phyloP scores from a whole-genome alignment of 768 basidiomycete species.

The Mycena crocata region DNA sequence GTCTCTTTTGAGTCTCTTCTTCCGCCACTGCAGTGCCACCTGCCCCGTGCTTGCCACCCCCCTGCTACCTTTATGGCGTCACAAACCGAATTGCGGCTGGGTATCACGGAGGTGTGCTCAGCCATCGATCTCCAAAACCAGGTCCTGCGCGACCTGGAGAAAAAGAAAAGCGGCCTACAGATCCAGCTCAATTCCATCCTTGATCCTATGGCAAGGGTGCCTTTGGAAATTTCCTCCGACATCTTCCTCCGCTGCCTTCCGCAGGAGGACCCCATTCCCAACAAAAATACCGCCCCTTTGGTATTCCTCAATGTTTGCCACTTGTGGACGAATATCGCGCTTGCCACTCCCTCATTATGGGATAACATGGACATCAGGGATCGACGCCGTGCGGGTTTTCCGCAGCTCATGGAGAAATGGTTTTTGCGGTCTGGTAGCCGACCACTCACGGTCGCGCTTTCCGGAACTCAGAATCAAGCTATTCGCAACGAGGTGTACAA shows the following conservation, averaged over 20 bases:
- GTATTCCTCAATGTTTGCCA: background rate
- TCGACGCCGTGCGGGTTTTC: background rate
- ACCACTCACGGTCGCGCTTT: background rate
- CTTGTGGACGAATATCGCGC: background rate
- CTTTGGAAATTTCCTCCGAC: background rate
- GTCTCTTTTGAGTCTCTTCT: too few species aligned
- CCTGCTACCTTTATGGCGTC: too few species aligned
- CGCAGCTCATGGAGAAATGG: background rate
- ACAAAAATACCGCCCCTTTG: background rate
- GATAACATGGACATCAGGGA: background rate
- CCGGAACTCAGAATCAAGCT: too few species aligned
- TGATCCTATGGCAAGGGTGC: background rate
- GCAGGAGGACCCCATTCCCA: background rate
- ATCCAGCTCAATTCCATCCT: background rate
- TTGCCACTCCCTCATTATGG: background rate
- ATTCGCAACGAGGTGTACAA: too few species aligned
- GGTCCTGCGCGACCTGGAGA: background rate
- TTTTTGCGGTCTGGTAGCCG: background rate
- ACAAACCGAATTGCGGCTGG: too few species aligned
- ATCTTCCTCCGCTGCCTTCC: background rate
- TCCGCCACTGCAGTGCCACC: too few species aligned
- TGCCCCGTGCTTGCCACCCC: too few species aligned
- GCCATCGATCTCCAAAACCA: background rate
- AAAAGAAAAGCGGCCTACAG: background rate
- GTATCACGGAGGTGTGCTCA: too few species aligned